phyloP scores from a whole-genome alignment of 2,329 filamentous ascomycete species.

The Neurospora crassa region DNA sequence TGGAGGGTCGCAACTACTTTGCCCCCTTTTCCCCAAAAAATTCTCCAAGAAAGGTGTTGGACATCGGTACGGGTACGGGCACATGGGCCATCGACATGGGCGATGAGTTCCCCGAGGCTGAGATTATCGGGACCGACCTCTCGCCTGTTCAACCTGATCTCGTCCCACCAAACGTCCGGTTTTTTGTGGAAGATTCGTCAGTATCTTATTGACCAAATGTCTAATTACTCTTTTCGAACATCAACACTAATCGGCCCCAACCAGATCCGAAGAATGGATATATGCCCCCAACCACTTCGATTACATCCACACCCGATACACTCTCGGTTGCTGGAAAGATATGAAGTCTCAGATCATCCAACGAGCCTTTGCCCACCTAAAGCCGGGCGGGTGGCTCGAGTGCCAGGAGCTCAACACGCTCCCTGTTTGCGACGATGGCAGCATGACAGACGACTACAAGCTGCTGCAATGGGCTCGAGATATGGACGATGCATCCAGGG shows the following conservation, averaged over 20 bases:
- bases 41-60: constrained; percentile 23
- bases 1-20: constrained; percentile 23
- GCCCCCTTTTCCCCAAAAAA: constrained; percentile 20
- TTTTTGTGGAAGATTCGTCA: constrained; percentile 59
- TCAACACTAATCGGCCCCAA: constrained; percentile 32
- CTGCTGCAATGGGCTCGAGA: constrained; percentile 16
- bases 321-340: constrained; percentile 39
- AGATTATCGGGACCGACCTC: constrained; percentile 55
- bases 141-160: constrained; percentile 57
- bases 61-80: constrained; percentile 41
- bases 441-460: constrained; percentile 12
- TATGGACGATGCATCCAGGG: constrained; percentile 10
- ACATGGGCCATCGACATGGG: constrained; percentile 63
- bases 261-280: background rate
- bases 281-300: constrained; percentile 28
- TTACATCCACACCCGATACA: constrained; percentile 43
- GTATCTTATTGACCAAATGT: constrained; percentile 3
- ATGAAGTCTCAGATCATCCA: constrained; percentile 40
- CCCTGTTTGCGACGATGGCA: constrained; percentile 19
- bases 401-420: constrained; percentile 36
- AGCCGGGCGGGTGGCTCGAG: constrained; percentile 46
- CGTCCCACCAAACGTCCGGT: constrained; percentile 64
- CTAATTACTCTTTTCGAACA: constrained; percentile 29
- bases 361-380: constrained; percentile 38
- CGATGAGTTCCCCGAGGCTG: constrained; percentile 47